Percentiles rank a stretch among this genome's conserved stretches.
Conservation (phyloP, 805 yeast genomes). For the Metschnikowia arizonensis region DNA sequence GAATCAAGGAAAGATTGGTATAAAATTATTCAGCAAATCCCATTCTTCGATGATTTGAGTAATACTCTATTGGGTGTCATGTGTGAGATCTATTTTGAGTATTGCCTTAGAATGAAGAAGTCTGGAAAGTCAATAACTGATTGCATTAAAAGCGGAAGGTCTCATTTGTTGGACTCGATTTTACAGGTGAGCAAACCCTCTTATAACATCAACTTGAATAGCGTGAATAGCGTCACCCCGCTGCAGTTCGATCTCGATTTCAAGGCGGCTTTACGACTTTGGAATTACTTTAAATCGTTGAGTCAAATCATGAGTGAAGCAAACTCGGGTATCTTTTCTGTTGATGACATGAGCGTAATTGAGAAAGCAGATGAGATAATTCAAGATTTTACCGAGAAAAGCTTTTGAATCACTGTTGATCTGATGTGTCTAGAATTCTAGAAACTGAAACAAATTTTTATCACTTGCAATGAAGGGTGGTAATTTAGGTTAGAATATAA, state of each 20-base stretch:
- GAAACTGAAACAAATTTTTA: neutral
- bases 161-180: conserved; percentile 33
- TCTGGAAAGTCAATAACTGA: conserved; percentile 24
- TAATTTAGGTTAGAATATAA: neutral
- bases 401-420: neutral
- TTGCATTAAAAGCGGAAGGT: conserved; percentile 24
- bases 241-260: conserved; percentile 32
- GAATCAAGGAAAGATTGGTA: conserved; percentile 53
- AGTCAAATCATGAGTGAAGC: conserved; percentile 23
- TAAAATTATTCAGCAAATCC: conserved; percentile 49
- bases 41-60: conserved; percentile 55
- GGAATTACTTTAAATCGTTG: conserved; percentile 32
- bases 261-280: conserved; percentile 29
- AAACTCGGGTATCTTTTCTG: conserved; percentile 27
- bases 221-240: conserved; percentile 36
- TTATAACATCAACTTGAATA: conserved; percentile 40
- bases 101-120: conserved; percentile 28
- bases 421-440: neutral
- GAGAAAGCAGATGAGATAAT: conserved; percentile 24
- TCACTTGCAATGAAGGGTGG: neutral
- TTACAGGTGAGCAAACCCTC: conserved; percentile 37
- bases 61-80: conserved; percentile 63
- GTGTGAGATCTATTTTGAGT: conserved; percentile 50
- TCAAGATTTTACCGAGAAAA: neutral
- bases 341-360: conserved; percentile 22